Evolutionary conservation across 768 basidiomycete genomes (phyloP), one percentile per base, ranked within the genome.

Genomic region (Lactarius quietus): DNA sequence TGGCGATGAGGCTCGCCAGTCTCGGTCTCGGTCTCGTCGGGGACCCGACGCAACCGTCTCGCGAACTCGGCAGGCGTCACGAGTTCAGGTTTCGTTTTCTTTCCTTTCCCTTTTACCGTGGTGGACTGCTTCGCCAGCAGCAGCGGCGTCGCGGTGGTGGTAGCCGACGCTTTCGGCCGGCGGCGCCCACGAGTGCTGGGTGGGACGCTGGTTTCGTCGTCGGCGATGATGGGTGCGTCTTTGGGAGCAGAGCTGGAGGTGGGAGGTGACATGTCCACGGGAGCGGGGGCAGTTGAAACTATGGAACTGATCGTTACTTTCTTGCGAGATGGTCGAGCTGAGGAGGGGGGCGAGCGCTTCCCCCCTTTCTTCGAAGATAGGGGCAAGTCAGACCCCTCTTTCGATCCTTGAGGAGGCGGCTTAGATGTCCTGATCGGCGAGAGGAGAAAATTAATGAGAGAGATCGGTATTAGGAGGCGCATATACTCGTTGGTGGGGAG

Each of bases 51-150:
- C 43, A 69, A 17, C 31, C 51, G 33, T 41, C 48, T 55, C 15
- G 67, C 69, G 18, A 63, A 70, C 61, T 68, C 67, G 15, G 53
- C 28, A 4, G 69, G 67, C 20, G 69, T 68, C 28, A 70, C 57
- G 18, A 57, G 63, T 58, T 60, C 53, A 14, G 53, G 54, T 29
- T 65, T 70, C 15, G 15, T 53, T 61, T 35, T 57, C 57, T 58
- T 68, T 1, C 38, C 59, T 36, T 54, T 62, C 18, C 57, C 38
- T 28, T 31, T 41, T 29, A 17, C 57, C 6, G 12, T 23, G 17
- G 29, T 28, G 6, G 57, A 51, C 58, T 64, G 57, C 57, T 48
- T 45, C 15, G 62, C 61, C 28, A 28, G 52, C 4, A 39, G 29
- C 9, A n/a, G n/a, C n/a, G n/a, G n/a, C n/a, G n/a, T n/a, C n/a